Conservation (phyloP, 2,329 filamentous ascomycete species). For the Diplocarpon rosae region DNA sequence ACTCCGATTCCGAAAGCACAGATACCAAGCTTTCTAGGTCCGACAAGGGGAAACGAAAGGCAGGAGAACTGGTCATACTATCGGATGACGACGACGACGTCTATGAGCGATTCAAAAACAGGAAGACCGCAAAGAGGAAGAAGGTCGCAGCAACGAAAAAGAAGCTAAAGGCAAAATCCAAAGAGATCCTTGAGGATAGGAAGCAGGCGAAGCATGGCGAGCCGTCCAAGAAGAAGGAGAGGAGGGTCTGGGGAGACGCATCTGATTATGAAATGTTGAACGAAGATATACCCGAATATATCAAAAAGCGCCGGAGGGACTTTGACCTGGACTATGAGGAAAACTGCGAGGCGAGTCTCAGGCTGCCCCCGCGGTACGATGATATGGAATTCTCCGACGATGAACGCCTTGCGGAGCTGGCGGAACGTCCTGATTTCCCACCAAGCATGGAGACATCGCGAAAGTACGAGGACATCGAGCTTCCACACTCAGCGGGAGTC, state of each 20-base stretch:
- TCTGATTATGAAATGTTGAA: constrained; percentile 23
- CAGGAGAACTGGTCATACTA: constrained; percentile 33
- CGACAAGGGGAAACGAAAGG: constrained; percentile 20
- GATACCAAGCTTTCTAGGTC: background rate
- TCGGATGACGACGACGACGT: constrained; percentile 47
- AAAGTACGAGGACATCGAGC: constrained; percentile 61
- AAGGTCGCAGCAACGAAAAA: constrained; percentile 37
- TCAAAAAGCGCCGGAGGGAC: constrained; percentile 52
- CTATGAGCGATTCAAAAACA: constrained; percentile 54
- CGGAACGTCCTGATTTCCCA: constrained; percentile 61
- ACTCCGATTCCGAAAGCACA: constrained; percentile 12
- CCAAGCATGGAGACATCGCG: constrained; percentile 51
- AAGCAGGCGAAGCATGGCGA: constrained; percentile 20
- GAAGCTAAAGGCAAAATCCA: constrained; percentile 33
- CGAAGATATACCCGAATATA: constrained; percentile 54
- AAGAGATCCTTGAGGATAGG: constrained; percentile 25
- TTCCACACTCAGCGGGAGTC: constrained; percentile 65
- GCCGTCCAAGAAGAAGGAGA: constrained; percentile 14
- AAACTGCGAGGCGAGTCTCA: constrained; percentile 58
- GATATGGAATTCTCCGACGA: constrained; percentile 68
- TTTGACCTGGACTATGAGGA: constrained; percentile 54
- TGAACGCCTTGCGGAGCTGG: constrained; percentile 47
- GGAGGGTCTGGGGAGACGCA: constrained; percentile 21
- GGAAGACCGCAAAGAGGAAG: constrained; percentile 42
- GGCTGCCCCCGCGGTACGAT: constrained; percentile 66